Evolutionary conservation across 306 rosid species (phyloP), one percentile per base, ranked within the genome.

Genomic region (Cyamopsis tetragonoloba): DNA sequence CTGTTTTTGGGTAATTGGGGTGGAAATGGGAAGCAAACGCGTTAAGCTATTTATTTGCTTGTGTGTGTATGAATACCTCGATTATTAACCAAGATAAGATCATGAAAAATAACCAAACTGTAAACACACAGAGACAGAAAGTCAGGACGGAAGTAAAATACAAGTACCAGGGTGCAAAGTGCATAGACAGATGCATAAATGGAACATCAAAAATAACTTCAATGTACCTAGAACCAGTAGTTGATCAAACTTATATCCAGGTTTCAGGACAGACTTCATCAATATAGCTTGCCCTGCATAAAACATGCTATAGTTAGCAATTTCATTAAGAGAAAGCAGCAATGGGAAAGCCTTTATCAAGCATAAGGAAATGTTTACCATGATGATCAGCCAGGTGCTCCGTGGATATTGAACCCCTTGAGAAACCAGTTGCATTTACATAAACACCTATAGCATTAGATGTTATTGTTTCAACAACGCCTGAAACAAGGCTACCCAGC

Each of bases 371-470:
- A 58, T 8, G 47, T 38, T 63, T 86, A 92, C 98, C 99, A 17
- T 77, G 89, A 77, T 90, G 91, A 85, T 93, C 99, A 10, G 97
- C 84, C 88, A 93, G 79, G 84, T 90, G 99, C 53, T 86, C 95
- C 13, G 49, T 70, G 47, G 70, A 83, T 78, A 93, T 83, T 75
- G 91, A 86, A 31, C 96, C 99, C 91, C 80, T 75, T 31, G 82
- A 83, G 78, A 84, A 82, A 76, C 84, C 81, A 60, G 72, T 77
- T 39, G 82, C 81, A 75, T 83, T 85, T 50, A 93, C 85, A 77
- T 20, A 79, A 72, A 93, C 88, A 70, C 83, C 66, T 35, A 87
- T 80, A 57, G 81, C 74, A 72, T 78, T 78, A 68, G 85, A 71
- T 18, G 90, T 84, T 56, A 86, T 65, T 56, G 82, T 69, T 54